phyloP scores from a whole-genome alignment of 139 green algal genomes.

The Tetradesmus obliquus region DNA sequence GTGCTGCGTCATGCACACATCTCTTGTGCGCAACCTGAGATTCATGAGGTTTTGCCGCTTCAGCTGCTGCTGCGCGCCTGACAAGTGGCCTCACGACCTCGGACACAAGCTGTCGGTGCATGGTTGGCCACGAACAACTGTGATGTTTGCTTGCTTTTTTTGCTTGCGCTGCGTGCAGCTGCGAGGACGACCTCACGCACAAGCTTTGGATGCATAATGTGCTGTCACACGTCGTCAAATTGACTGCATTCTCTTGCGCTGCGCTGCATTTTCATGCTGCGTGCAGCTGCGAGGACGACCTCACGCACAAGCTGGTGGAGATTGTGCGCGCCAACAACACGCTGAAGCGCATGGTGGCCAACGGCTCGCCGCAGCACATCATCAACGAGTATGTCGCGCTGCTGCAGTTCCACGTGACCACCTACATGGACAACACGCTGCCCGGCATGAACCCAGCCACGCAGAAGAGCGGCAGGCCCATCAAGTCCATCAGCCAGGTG shows the following conservation, averaged over 20 bases:
- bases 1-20: background rate
- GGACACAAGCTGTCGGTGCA: no score
- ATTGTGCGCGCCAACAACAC: slow-evolving; percentile 96
- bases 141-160: no score
- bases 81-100: no score
- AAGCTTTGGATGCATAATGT: no score
- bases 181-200: no score
- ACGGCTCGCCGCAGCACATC: slow-evolving; percentile 92
- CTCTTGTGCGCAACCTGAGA: no score
- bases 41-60: no score
- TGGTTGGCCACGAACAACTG: no score
- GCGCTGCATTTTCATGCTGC: background rate
- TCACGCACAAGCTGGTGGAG: slow-evolving; percentile 98
- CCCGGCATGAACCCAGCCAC: slow-evolving; percentile 76
- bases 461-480: slow-evolving; percentile 83
- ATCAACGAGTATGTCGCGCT: slow-evolving; percentile 75
- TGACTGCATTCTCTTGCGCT: background rate
- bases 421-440: slow-evolving; percentile 97
- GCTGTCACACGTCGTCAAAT: no score
- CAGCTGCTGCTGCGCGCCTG: no score
- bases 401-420: slow-evolving; percentile 93
- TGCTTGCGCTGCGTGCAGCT: no score
- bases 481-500: slow-evolving; percentile 96
- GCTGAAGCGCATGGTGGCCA: slow-evolving; percentile 87
- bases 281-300: slow-evolving; percentile 93